phyloP scores from a whole-genome alignment of 768 basidiomycete species.

The Lactarius deliciosus region DNA sequence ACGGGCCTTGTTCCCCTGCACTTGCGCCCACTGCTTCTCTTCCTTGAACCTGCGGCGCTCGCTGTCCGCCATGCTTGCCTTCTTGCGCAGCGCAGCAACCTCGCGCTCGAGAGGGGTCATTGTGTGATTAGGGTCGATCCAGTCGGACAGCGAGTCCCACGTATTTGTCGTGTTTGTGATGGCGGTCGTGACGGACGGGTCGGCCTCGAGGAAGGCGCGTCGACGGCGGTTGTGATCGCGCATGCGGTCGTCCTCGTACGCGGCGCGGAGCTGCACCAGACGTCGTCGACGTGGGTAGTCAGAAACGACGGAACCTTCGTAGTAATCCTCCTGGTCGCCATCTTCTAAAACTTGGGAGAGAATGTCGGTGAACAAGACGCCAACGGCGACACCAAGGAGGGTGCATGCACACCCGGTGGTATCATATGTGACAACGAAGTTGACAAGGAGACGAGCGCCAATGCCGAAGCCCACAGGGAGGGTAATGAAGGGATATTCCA shows the following conservation, averaged over 20 bases:
- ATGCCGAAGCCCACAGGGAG: constrained; percentile 58
- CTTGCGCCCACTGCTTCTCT: constrained; percentile 83
- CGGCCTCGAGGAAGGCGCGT: constrained; percentile 33
- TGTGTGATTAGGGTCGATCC: constrained; percentile 55
- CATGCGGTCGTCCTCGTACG: constrained; percentile 8
- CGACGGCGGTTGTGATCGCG: constrained; percentile 28
- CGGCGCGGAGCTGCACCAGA: constrained; percentile 26
- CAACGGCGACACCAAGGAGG: constrained; percentile 64
- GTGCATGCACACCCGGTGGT: constrained; percentile 55
- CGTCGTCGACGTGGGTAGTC: constrained; percentile 28
- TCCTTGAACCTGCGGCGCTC: constrained; percentile 82
- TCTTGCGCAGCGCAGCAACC: constrained; percentile 69
- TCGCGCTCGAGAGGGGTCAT: constrained; percentile 71
- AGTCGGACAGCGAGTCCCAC: constrained; percentile 66
- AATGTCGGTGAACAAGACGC: constrained; percentile 69
- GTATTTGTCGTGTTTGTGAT: constrained; percentile 50
- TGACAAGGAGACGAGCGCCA: constrained; percentile 59
- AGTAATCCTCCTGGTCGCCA: constrained; percentile 37
- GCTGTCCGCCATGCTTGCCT: constrained; percentile 78
- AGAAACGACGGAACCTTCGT: constrained; percentile 26
- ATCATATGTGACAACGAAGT: constrained; percentile 58
- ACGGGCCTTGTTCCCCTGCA: constrained; percentile 71
- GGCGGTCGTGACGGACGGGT: constrained; percentile 34
- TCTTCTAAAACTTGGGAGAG: constrained; percentile 64
- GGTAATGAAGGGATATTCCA: constrained; percentile 51